Evolutionary conservation across 495 filamentous ascomycete species (phyloP).

Genomic region (Aspergillus biplanus): DNA sequence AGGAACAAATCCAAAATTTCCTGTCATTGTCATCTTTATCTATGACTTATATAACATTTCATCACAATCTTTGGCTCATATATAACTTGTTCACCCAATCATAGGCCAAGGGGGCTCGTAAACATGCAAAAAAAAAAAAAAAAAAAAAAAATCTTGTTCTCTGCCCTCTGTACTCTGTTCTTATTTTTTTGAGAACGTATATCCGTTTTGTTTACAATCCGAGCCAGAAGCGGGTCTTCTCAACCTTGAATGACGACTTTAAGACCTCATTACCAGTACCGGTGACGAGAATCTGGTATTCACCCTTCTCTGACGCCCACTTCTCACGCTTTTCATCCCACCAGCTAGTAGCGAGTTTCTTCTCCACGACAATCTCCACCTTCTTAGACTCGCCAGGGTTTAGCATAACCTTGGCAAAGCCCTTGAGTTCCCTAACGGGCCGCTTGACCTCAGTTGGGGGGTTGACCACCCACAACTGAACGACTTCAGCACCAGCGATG

Average conservation of each 20-base stretch:
- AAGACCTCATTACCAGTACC: conserved; percentile 52
- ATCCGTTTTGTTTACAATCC: conserved; percentile 35
- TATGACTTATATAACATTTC: conserved; percentile 1
- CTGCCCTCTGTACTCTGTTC: neutral
- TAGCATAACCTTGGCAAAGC: conserved; percentile 77
- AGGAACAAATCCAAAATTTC: neutral
- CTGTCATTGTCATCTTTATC: conserved; percentile 1
- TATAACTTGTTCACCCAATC: neutral
- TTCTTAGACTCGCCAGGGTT: conserved; percentile 70
- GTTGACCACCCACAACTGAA: conserved; percentile 75
- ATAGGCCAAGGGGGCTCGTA: neutral
- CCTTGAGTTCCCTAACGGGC: conserved; percentile 77
- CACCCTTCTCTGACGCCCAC: conserved; percentile 81
- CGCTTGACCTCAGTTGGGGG: conserved; percentile 59
- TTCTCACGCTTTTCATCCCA: conserved; percentile 70
- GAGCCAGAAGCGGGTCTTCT: conserved; percentile 62
- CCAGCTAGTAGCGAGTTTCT: conserved; percentile 77
- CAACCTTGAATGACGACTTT: conserved; percentile 51
- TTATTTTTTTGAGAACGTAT: neutral
- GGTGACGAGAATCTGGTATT: conserved; percentile 67
- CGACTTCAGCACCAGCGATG: conserved; percentile 70
- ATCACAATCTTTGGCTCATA: neutral
- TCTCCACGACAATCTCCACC: conserved; percentile 67
- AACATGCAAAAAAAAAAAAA: neutral
- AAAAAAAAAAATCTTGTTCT: neutral